Evolutionary conservation across 257 asterid genomes (phyloP), one percentile per base, ranked within the genome.

Genomic region (Plantago elongata): DNA sequence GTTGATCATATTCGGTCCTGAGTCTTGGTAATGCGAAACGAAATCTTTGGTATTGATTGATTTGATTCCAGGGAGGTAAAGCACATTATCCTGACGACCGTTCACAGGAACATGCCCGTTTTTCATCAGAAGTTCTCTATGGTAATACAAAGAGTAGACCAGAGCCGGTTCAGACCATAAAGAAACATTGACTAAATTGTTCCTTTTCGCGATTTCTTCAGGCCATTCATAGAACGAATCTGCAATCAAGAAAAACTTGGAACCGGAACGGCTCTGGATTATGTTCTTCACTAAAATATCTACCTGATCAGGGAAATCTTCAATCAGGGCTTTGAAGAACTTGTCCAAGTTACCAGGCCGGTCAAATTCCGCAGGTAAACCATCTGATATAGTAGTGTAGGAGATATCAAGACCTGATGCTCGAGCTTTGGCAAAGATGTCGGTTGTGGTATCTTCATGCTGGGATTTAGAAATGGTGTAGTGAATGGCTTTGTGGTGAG

Each of bases 111-210:
- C 74, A 27, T 80, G 84, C 17, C 90, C 84, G 22, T 82, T 76
- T 29, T 63, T 15, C 47, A 68, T 61, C 1, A 87, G 63, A 7
- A 87, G 79, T 14, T 87, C 58, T 74, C 67, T 57, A 67, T 82
- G 84, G 70, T 78, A 82, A 38, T 75, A 73, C 17, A 79, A 12
- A 0, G 84, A 75, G 56, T 75, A 81, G 0, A 77, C 85, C 42
- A 77, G 50, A 5, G 91, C 87, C 11, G 91, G 75, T 58, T 83
- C 76, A 7, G 95, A 81, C 88, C 88, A 86, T 63, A 81, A 75
- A 15, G 90, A 83, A 13, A 78, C 80, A 46, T 77, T 71, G 30
- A 83, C 74, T 17, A 83, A 60, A 1, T 68, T 52, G 14, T 83
- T 64, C 61, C 83, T 83, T 11, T 42, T 58, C 7, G 87, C 77